Evolutionary conservation across 108 stramenopile genomes (phyloP), one percentile per base, ranked within the genome.

Genomic region (Bacterosira constricta): DNA sequence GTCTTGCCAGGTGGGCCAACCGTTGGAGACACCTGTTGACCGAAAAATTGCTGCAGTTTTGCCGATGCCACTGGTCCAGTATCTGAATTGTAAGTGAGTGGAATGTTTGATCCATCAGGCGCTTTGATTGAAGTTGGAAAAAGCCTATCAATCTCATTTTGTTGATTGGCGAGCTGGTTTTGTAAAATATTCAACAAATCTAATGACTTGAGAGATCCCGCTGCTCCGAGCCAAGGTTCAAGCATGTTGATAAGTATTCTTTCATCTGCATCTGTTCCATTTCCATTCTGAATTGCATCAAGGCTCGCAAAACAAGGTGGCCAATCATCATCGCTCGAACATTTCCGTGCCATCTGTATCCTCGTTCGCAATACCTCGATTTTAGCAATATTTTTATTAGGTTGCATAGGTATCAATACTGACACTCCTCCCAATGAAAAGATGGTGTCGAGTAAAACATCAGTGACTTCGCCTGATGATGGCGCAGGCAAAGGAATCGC

Each of bases 21-120:
- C 10, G 7, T 46, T 2, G 78, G 83, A 15, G 81, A 64, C n/a
- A 79, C 42, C 7, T 21, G 3, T 2, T 69, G 66, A 11, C 88
- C 85, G 66, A 88, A 88, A 54, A 86, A 88, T 66, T 88, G 88
- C 71, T 88, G 88, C 26, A 89, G 42, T 58, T 89, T 89, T 26
- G 81, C 88, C 13, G 69, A 63, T 13, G 81, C 88, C 38, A 52
- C 32, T 36, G 85, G 85, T 13, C 44, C 63, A 18, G 25, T 64
- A 26, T 57, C 71, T 42, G 71, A 61, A 47, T 36, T 60, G 69
- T 89, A 89, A 1, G 36, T 54, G 2, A 89, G 42, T 13, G 81
- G 70, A 59, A 89, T 69, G 27, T n/a, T 20, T 6, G 77, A 65
- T 57, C 82, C 85, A 71, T 89, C 88, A 5, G 88, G 84, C 15